Base-by-base conservation (phyloP, 2,329 filamentous ascomycete genomes). In the Scolecobasidium constrictum region DNA sequence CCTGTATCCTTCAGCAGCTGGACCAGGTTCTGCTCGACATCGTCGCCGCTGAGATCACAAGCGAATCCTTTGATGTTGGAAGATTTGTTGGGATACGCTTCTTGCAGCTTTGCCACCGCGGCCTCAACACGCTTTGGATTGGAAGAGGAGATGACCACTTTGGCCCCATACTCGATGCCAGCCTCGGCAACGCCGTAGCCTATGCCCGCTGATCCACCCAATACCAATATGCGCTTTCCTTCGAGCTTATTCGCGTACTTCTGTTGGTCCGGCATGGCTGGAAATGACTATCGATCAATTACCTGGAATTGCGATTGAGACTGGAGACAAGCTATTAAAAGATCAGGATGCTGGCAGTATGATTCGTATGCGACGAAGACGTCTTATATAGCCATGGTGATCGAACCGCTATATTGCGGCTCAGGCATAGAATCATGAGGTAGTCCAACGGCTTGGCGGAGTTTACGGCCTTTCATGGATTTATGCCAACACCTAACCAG, bases 151-250 rank as follows among this genome's bases (percentile, higher is more conserved):
- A 83, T 69, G 36, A 65, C 69, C 13, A 83, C 71, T n/a, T 9
- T 18, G 22, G 54, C 56, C 23, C 74, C 75, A 45, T 70, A 61
- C 42, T 73, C 71, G 34, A 81, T 54, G 12, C 66, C 61, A 2
- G 69, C 72, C 62, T 79, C 71, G 40, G 78, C 77, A 9, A 78
- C 73, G 43, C 62, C 68, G 48, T 69, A 75, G 22, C 78, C 79
- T 33, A 83, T 77, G 40, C 79, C 79, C 13, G 72, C 69, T 2
- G 74, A 73, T 33, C 77, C 80, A 35, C 79, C 79, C 37, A 83
- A 66, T 52, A 83, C 60, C 33, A 84, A 70, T 50, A 80, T 58
- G 47, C 63, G 65, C 20, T 59, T 54, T 48, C 54, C 57, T 9
- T 57, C 47, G 22, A 75, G 67, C 53, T 72, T 73, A 49, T 68